Percentiles rank a stretch among this genome's conserved stretches.
These are phyloP conservation scores for Botryosphaeria agaves DNA, from an alignment of 2,329 filamentous ascomycete species.

Conservation along the genomic window DNA sequence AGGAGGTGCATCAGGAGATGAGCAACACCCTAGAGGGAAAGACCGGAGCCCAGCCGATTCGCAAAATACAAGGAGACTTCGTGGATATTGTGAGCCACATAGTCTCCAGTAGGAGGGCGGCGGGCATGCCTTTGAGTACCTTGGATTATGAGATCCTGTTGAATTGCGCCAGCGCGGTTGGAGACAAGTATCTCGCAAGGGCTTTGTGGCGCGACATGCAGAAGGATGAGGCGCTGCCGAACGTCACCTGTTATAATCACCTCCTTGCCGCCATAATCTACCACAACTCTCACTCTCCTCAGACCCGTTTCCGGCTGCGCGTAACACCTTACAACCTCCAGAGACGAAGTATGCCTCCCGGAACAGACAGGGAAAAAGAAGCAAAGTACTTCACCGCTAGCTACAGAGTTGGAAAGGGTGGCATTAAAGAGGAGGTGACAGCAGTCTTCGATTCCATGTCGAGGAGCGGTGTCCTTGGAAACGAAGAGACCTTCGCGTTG, in stretches of 20 bases:
- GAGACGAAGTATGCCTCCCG: neutral
- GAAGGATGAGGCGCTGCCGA: conserved; percentile 20
- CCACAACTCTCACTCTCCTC: conserved; percentile 16
- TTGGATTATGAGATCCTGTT: conserved; percentile 35
- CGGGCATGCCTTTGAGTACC: conserved; percentile 20
- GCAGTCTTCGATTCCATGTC: conserved; percentile 31
- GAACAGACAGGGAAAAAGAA: conserved; percentile 4
- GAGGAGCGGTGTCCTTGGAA: conserved; percentile 20
- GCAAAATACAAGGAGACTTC: conserved; percentile 22
- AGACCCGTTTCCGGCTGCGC: conserved; percentile 20
- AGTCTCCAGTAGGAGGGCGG: conserved; percentile 17
- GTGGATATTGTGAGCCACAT: conserved; percentile 19
- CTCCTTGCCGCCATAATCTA: conserved; percentile 34
- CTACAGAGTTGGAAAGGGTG: conserved; percentile 11
- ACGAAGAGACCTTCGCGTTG: conserved; percentile 35
- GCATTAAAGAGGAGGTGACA: conserved; percentile 13
- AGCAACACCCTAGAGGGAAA: conserved; percentile 30
- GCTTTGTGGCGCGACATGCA: conserved; percentile 29
- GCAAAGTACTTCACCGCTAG: conserved; percentile 5
- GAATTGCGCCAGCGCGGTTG: conserved; percentile 31
- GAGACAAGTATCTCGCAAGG: conserved; percentile 24
- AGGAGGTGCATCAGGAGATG: conserved; percentile 28
- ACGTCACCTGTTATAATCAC: conserved; percentile 36
- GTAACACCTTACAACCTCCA: conserved; percentile 14
- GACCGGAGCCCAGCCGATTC: conserved; percentile 21